A percentile compares a stretch with the other conserved stretches of the same genome.
Evolutionary conservation across 2,329 filamentous ascomycete species (phyloP).

Genomic region (Ceratocystis colombiana): DNA sequence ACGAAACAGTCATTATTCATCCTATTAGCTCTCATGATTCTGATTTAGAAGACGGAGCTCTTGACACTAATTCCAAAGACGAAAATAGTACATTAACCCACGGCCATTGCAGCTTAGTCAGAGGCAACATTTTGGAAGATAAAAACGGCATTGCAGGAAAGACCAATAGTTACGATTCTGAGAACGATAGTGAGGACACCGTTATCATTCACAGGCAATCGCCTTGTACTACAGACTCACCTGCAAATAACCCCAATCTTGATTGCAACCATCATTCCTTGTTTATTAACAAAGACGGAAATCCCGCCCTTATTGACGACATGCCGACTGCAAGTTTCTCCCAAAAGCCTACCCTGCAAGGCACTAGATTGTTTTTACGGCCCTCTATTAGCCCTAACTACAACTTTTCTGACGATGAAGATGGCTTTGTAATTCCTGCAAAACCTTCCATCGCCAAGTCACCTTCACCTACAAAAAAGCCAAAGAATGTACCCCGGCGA

Average conservation of each 20-base stretch:
- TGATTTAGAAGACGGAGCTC: not conserved
- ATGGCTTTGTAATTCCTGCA: conserved; percentile 24
- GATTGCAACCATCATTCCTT: not conserved
- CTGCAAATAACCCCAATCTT: not conserved
- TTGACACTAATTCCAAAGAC: not conserved
- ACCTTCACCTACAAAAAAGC: not conserved
- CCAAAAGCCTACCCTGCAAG: not conserved
- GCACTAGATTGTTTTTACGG: not conserved
- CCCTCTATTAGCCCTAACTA: conserved; percentile 26
- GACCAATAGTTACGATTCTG: not conserved
- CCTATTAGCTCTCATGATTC: not conserved
- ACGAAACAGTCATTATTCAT: conserved; percentile 1
- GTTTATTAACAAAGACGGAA: not conserved
- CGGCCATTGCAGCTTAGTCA: not conserved
- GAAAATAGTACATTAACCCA: not conserved
- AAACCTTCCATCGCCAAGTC: not conserved
- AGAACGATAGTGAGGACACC: conserved; percentile 13
- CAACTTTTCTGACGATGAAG: conserved; percentile 28
- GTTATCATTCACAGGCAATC: conserved; percentile 2
- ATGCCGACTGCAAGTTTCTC: not conserved
- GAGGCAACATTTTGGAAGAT: not conserved
- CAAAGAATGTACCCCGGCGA: conserved; percentile 12
- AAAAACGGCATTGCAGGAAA: not conserved
- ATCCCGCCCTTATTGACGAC: not conserved
- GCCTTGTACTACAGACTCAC: not conserved